Base-by-base conservation (phyloP, 176 grass and related monocot species). In the Oryza longistaminata region DNA sequence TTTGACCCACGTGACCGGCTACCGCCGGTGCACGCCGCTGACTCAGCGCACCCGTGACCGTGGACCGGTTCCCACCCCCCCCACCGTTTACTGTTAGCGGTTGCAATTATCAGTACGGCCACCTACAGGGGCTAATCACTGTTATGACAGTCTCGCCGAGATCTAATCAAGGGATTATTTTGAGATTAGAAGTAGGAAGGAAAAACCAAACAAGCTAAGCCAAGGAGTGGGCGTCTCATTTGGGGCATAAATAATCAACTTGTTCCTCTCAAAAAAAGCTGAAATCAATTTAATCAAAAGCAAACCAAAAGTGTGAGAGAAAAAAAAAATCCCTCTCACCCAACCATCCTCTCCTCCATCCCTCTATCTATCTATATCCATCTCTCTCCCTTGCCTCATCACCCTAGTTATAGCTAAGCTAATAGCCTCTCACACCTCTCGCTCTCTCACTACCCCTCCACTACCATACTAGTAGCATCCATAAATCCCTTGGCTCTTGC, bases 21-120 rank as follows among this genome's bases (percentile, higher is more conserved):
- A 49, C 81, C 37, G 43, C 76, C 90, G 55, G 87, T 92, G 81
- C 85, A 15, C 75, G 73, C 31, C 83, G 89, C 92, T 94, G 92
- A 94, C 86, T 85, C 75, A 68, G 42, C 2, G 1, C 16, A 4
- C 66, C 84, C 49, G 85, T 87, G 85, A 84, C 40, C 69, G 80
- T 87, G 64, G 89, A 83, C 75, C 71, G 17, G 17, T 46, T 78
- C 60, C 75, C 17, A 68, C 53, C 0, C 35, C 5, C 35, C 53
- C 9, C 25, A 12, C 66, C 27, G 55, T 87, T 83, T 83, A 60
- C 84, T 78, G 44, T 48, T 48, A 62, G 16, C 46, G 1, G 64
- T 60, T 81, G 69, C 16, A 22, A 78, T 46, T 66, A 31, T 14
- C 12, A 68, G 65, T 48, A 13, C 64, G 1, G 6, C 21, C 17